Percentiles rank a stretch among this genome's conserved stretches.
Conservation (phyloP, 169 alveolate species). For the Theileria luwenshuni region DNA sequence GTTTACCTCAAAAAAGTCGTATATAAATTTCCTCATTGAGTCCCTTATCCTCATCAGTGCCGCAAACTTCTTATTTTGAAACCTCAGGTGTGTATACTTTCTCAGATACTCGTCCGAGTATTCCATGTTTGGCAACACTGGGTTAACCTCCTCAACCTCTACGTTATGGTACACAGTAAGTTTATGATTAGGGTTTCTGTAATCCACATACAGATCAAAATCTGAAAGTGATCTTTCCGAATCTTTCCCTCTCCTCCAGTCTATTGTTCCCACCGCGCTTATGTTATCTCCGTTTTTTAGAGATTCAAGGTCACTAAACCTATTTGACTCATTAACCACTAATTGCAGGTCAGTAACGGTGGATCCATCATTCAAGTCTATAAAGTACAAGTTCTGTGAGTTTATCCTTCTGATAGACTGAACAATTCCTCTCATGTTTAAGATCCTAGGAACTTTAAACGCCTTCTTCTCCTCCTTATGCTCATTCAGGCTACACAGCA, state of each 20-base stretch:
- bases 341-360: constrained; percentile 79
- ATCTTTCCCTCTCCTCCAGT: constrained; percentile 77
- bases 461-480: background rate
- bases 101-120: constrained; percentile 75
- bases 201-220: constrained; percentile 53
- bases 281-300: constrained; percentile 83
- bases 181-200: constrained; percentile 57
- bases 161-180: constrained; percentile 34
- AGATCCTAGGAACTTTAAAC: constrained; percentile 1
- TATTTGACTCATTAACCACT: constrained; percentile 71
- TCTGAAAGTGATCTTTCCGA: constrained; percentile 67
- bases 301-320: constrained; percentile 68
- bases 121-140: constrained; percentile 68
- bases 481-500: background rate
- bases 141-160: constrained; percentile 60
- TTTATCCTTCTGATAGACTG: constrained; percentile 76
- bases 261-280: constrained; percentile 78
- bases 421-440: constrained; percentile 65
- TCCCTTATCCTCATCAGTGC: constrained; percentile 84
- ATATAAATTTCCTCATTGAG: constrained; percentile 81
- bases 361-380: constrained; percentile 89
- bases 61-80: constrained; percentile 78
- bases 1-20: constrained; percentile 82
- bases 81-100: constrained; percentile 72
- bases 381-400: constrained; percentile 77